These are phyloP conservation scores for Colletotrichum ledebouriae DNA, from an alignment of 2,329 filamentous ascomycete genomes.

Conservation along the genomic window DNA sequence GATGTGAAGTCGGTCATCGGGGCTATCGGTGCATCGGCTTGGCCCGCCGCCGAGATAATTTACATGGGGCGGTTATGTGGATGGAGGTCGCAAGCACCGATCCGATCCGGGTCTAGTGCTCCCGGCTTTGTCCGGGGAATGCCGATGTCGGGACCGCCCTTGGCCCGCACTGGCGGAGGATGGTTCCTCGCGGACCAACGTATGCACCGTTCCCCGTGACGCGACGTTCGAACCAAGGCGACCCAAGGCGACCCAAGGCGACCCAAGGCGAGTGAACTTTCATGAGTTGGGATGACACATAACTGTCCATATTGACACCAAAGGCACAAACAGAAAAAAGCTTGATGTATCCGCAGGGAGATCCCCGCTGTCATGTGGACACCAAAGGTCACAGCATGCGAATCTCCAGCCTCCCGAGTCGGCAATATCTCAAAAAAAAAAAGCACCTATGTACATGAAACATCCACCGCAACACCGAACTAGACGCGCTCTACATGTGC, in stretches of 20 bases:
- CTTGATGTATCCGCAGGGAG: constrained; percentile 6
- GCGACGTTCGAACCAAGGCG: neutral
- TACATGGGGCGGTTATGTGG: neutral
- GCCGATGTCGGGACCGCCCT: constrained; percentile 19
- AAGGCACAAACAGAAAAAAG: neutral
- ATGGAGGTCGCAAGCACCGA: constrained; percentile 7
- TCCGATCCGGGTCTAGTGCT: constrained; percentile 21
- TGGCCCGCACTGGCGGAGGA: neutral
- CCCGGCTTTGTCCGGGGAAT: constrained; percentile 11
- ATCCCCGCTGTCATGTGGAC: constrained; percentile 20
- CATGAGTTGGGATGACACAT: constrained; percentile 1
- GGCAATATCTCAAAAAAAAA: constrained; percentile 28
- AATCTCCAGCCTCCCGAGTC: constrained; percentile 18
- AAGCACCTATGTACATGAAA: constrained; percentile 33
- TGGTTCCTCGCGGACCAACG: constrained; percentile 7
- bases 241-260: too few species aligned
- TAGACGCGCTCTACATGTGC: constrained; percentile 52
- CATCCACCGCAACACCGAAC: neutral
- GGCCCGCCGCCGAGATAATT: too few species aligned
- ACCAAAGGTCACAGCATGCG: constrained; percentile 3
- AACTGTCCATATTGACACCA: constrained; percentile 2
- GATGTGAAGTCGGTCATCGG: constrained; percentile 22
- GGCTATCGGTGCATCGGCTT: neutral
- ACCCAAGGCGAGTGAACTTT: neutral
- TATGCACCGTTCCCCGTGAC: neutral